Percentiles rank a stretch among this genome's conserved stretches.
phyloP scores from a whole-genome alignment of 495 filamentous ascomycete species.

The Aspergillus ostianus region DNA sequence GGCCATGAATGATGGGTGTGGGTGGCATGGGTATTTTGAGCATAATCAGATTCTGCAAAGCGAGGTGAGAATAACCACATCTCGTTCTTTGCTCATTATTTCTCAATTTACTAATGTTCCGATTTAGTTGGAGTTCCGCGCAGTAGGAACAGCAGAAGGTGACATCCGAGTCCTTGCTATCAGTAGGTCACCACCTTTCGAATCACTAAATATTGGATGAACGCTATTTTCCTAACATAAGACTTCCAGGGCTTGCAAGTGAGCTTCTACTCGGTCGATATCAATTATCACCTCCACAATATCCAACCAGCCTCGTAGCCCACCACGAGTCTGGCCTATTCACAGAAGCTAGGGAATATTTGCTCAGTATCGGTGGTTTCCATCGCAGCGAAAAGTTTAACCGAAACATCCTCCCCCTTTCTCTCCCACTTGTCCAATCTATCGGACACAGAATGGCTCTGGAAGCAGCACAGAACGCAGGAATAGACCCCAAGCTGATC shows the following conservation, averaged over 20 bases:
- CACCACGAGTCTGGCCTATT: slow-evolving; percentile 32
- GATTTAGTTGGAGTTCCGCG: slow-evolving; percentile 19
- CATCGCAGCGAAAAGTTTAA: slow-evolving; percentile 31
- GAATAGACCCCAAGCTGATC: slow-evolving; percentile 21
- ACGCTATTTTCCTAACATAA: too few species aligned
- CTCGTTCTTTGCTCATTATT: too few species aligned
- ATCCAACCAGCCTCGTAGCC: slow-evolving; percentile 24
- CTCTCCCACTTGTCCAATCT: slow-evolving; percentile 27
- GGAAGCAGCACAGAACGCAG: slow-evolving; percentile 21
- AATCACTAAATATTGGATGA: too few species aligned
- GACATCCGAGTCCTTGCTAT: slow-evolving; percentile 26
- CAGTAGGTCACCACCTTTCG: slow-evolving; percentile 13
- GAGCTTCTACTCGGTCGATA: slow-evolving; percentile 40
- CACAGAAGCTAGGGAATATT: slow-evolving; percentile 21
- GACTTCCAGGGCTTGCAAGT: slow-evolving; percentile 27
- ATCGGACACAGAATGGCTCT: slow-evolving; percentile 35
- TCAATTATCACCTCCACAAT: slow-evolving; percentile 23
- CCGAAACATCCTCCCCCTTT: slow-evolving; percentile 30
- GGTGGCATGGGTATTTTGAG: slow-evolving; percentile 22
- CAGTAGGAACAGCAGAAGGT: slow-evolving; percentile 21
- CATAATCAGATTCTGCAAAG: slow-evolving; percentile 22
- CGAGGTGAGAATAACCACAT: too few species aligned
- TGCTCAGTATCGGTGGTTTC: slow-evolving; percentile 7
- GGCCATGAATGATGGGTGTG: slow-evolving; percentile 22
- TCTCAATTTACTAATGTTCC: too few species aligned